Conservation (phyloP, 2,329 filamentous ascomycete species). For the Mycosphaerella sp. region DNA sequence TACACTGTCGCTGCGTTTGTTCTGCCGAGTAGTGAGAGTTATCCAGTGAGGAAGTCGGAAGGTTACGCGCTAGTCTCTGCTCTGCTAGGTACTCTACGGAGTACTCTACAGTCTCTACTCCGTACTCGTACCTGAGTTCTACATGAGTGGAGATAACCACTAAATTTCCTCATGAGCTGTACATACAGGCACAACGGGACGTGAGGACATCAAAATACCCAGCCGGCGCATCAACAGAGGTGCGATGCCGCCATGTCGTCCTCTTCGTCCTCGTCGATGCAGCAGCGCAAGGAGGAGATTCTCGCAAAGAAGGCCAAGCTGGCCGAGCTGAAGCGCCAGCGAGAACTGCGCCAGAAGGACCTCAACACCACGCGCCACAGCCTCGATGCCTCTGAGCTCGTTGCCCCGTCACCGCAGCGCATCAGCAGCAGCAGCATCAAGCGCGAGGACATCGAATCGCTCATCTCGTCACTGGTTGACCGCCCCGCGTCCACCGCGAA, state of each 20-base stretch:
- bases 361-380: slow-evolving; percentile 63
- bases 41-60: too few relatives aligned
- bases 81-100: too few relatives aligned
- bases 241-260: slow-evolving; percentile 2
- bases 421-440: slow-evolving; percentile 49
- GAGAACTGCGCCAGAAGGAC: slow-evolving; percentile 75
- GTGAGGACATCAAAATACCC: not conserved
- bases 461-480: slow-evolving; percentile 79
- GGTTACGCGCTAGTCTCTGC: too few relatives aligned
- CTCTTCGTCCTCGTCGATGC: slow-evolving; percentile 35
- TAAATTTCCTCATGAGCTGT: too few relatives aligned
- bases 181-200: not conserved
- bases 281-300: slow-evolving; percentile 88
- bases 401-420: slow-evolving; percentile 64
- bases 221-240: not conserved
- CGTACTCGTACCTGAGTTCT: too few relatives aligned
- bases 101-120: too few relatives aligned
- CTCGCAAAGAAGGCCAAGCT: slow-evolving; percentile 95
- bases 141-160: too few relatives aligned
- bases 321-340: slow-evolving; percentile 87
- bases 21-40: too few relatives aligned
- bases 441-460: slow-evolving; percentile 70
- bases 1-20: not conserved
- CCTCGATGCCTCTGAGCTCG: slow-evolving; percentile 62
- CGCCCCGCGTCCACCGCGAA: slow-evolving; percentile 42